phyloP scores from a whole-genome alignment of 345 rosid species.

The Luvunga scandens region DNA sequence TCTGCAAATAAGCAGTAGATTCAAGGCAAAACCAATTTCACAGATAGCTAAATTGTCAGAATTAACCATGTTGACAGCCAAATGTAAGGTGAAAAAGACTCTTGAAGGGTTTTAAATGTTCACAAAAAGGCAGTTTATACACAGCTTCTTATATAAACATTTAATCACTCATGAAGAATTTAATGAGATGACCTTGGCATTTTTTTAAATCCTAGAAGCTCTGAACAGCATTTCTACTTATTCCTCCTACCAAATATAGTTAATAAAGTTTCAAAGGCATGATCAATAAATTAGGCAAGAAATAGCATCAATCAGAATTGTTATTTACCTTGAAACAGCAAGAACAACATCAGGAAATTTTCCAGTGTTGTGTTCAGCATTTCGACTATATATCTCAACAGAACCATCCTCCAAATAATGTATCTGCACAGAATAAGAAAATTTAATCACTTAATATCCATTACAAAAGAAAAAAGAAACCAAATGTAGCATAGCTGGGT shows the following conservation, averaged over 20 bases:
- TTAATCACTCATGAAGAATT: background rate
- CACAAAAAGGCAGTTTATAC: slow-evolving; percentile 2
- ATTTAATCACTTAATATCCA: slow-evolving; percentile 7
- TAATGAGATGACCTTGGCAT: background rate
- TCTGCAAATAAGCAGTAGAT: slow-evolving; percentile 40
- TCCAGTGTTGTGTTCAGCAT: slow-evolving; percentile 88
- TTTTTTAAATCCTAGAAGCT: background rate
- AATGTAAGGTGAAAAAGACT: background rate
- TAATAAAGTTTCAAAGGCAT: background rate
- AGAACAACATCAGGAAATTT: slow-evolving; percentile 86
- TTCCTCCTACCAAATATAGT: background rate
- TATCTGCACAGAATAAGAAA: slow-evolving; percentile 42
- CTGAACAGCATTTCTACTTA: background rate
- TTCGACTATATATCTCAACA: slow-evolving; percentile 93
- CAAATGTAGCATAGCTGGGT: background rate
- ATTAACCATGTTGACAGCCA: background rate
- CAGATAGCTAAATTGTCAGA: background rate
- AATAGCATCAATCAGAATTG: background rate
- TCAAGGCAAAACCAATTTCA: slow-evolving; percentile 17
- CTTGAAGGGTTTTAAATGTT: slow-evolving; percentile 1
- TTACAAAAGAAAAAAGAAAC: slow-evolving; percentile 7
- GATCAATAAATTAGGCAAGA: background rate
- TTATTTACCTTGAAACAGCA: slow-evolving; percentile 63
- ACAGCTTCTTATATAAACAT: background rate
- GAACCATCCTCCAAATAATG: slow-evolving; percentile 85